These are phyloP conservation scores for Metschnikowia cubensis DNA, from an alignment of 805 yeast species.

Conservation along the genomic window DNA sequence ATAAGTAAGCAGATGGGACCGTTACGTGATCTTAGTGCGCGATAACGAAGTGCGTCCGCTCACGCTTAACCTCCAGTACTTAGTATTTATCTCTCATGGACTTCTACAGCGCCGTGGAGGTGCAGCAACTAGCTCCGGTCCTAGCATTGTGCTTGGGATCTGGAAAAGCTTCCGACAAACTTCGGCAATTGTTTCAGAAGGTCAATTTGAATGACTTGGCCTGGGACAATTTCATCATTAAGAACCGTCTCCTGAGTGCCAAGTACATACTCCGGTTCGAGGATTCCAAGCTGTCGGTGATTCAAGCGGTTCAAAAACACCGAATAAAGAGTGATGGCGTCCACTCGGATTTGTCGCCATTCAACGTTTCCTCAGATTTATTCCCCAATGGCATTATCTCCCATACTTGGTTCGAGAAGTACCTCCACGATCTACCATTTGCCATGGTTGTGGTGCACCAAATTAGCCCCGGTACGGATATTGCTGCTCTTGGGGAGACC, in stretches of 20 bases:
- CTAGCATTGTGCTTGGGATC: slow-evolving; percentile 16
- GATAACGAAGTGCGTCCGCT: slow-evolving; percentile 1
- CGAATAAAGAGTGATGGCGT: slow-evolving; percentile 6
- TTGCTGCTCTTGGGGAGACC: slow-evolving; percentile 10
- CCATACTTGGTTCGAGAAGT: slow-evolving; percentile 34
- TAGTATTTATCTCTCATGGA: slow-evolving; percentile 26
- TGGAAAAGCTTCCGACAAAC: slow-evolving; percentile 1
- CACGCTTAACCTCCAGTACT: not conserved
- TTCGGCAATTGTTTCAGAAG: slow-evolving; percentile 9
- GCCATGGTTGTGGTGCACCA: slow-evolving; percentile 23
- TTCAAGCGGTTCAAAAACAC: slow-evolving; percentile 4
- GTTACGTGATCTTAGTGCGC: not conserved
- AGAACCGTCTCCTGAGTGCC: slow-evolving; percentile 31
- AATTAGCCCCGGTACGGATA: slow-evolving; percentile 12
- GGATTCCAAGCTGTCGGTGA: slow-evolving; percentile 4
- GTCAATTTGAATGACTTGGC: slow-evolving; percentile 18
- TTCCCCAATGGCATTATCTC: slow-evolving; percentile 29
- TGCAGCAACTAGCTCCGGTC: slow-evolving; percentile 37
- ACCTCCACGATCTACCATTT: slow-evolving; percentile 29
- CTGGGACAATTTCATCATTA: slow-evolving; percentile 40
- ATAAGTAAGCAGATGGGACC: not conserved
- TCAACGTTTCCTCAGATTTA: slow-evolving; percentile 26
- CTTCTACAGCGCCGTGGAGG: slow-evolving; percentile 22
- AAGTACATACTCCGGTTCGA: slow-evolving; percentile 26
- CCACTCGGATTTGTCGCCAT: slow-evolving; percentile 37